These are phyloP conservation scores for Monosporascus ibericus DNA, from an alignment of 2,329 filamentous ascomycete species.

Conservation along the genomic window DNA sequence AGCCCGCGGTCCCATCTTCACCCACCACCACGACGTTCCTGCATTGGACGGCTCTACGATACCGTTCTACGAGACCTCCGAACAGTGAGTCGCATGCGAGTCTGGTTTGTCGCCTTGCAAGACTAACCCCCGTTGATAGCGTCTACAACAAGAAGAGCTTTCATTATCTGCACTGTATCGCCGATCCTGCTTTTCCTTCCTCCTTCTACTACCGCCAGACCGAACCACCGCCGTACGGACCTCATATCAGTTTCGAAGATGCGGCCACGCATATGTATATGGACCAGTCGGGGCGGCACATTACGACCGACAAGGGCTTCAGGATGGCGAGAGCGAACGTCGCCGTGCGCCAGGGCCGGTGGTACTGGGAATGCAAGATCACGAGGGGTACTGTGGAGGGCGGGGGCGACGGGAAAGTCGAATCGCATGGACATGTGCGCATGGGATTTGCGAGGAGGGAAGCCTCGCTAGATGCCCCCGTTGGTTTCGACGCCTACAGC, in stretches of 20 bases:
- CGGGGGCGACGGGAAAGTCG: slow-evolving; percentile 36
- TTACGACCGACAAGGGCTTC: slow-evolving; percentile 90
- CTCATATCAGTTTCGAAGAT: slow-evolving; percentile 90
- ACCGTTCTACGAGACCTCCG: slow-evolving; percentile 57
- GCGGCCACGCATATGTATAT: slow-evolving; percentile 81
- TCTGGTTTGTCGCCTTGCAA: not conserved
- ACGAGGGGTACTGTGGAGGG: slow-evolving; percentile 63
- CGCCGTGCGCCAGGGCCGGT: slow-evolving; percentile 78
- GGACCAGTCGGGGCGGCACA: slow-evolving; percentile 64
- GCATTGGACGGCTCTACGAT: slow-evolving; percentile 43
- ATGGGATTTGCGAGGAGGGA: slow-evolving; percentile 82
- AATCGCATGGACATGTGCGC: slow-evolving; percentile 61
- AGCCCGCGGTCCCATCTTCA: slow-evolving; percentile 51
- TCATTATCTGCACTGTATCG: slow-evolving; percentile 85
- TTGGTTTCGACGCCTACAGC: slow-evolving; percentile 86
- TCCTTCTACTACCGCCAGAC: slow-evolving; percentile 86
- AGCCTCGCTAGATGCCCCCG: slow-evolving; percentile 74
- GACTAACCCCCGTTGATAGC: slow-evolving; percentile 25
- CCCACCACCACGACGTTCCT: slow-evolving; percentile 47
- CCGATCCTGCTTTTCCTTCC: slow-evolving; percentile 79
- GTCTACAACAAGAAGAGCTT: slow-evolving; percentile 67
- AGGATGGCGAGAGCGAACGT: slow-evolving; percentile 88
- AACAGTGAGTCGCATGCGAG: slow-evolving; percentile 46
- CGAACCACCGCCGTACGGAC: slow-evolving; percentile 74
- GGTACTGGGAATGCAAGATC: slow-evolving; percentile 93